Evolutionary conservation across 2,329 filamentous ascomycete genomes (phyloP), one percentile per base, ranked within the genome.

Genomic region (Ophiostoma sp.): DNA sequence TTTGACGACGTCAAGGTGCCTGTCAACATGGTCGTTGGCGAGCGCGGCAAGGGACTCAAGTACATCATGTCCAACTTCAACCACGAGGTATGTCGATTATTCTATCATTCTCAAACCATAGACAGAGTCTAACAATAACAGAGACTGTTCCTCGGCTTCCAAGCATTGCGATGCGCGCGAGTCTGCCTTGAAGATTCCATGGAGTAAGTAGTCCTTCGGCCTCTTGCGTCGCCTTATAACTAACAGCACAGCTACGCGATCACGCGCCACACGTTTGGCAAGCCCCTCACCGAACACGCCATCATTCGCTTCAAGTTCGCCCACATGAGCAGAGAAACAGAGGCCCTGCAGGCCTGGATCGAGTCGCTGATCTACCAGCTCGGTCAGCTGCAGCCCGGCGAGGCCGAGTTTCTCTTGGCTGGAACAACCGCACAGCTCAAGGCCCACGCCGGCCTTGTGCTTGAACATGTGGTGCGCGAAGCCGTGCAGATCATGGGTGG

Each of bases 1-100:
- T 62, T 62, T 41, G 58, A 62, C 11, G 58, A 62, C 36, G 58
- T 62, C 58, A 62, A 62, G 58, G 58, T 62, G 58, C 58, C 58
- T 36, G 58, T 41, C 58, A 62, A 62, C 58, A 62, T 62, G 58
- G 58, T 62, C 11, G 58, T 62, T 5, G 58, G 58, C 58, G 58
- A 62, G 58, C 58, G 58, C 12, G 58, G 58, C 36, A 62, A 55
- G 49, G 49, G 49, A 8, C 49, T 55, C 3, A 55, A 55, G n/a
- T 55, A 55, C 49, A 55, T 55, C 7, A 55, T 55, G 49, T 55
- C 49, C 49, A 55, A 55, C n/a, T 55, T 55, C 5, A 55, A 55
- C 5, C 49, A 55, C 5, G 49, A 55, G 27, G 49, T 55, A 27
- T 4, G 49, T 55, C 27, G 27, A 27, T 27, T 27, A 27, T 27